A percentile compares a stretch with the other conserved stretches of the same genome.
Evolutionary conservation across 78 protist genomes (phyloP).

Genomic region (Polysphondylium violaceum): DNA sequence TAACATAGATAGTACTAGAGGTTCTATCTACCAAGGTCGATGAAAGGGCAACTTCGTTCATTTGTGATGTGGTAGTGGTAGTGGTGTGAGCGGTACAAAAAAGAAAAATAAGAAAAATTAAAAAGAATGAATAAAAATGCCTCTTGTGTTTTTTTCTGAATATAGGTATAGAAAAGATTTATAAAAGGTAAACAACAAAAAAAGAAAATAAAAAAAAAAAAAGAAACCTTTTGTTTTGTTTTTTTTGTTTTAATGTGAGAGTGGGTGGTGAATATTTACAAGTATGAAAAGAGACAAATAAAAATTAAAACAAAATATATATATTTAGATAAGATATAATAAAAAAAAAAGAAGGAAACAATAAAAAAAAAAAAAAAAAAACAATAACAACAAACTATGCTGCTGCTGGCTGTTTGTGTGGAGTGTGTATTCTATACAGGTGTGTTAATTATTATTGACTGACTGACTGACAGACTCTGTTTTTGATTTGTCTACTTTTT

Average conservation of each 20-base stretch:
- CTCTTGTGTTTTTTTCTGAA: background rate
- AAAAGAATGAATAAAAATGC: too few species aligned
- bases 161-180: too few species aligned
- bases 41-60: slow-evolving; percentile 69
- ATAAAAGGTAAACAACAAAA: background rate
- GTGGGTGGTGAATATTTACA: background rate
- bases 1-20: slow-evolving; percentile 80
- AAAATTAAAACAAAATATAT: too few species aligned
- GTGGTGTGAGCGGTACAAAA: background rate
- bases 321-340: background rate
- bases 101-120: background rate
- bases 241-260: background rate
- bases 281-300: background rate
- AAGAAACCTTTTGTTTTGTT: background rate
- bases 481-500: too few species aligned
- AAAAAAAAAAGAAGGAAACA: background rate
- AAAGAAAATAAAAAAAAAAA: background rate
- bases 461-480: background rate
- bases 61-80: background rate
- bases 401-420: background rate
- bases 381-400: background rate
- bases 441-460: background rate
- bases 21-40: slow-evolving; percentile 73
- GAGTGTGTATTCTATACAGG: background rate
- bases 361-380: background rate